Conservation (phyloP, 768 basidiomycete genomes). For the Mycena alexandri region DNA sequence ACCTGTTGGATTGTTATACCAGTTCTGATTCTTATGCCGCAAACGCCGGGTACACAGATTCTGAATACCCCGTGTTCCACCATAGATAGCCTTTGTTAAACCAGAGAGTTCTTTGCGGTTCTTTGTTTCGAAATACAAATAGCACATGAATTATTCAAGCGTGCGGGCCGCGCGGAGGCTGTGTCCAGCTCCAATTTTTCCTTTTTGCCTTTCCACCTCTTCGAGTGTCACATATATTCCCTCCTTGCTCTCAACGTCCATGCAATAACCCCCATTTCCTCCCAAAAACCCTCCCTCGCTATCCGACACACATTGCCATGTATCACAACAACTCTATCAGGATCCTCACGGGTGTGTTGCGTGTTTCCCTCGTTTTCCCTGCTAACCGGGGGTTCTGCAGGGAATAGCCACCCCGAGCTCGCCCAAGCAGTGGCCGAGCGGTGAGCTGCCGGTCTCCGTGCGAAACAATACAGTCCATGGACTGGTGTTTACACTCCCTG, state of each 20-base stretch:
- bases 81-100: too few species aligned
- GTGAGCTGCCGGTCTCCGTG: constrained; percentile 78
- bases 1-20: too few species aligned
- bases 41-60: too few species aligned
- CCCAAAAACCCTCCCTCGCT: not conserved
- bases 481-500: constrained; percentile 63
- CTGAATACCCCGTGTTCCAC: too few species aligned
- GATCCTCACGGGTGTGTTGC: constrained; percentile 73
- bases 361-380: not conserved
- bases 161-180: not conserved
- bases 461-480: constrained; percentile 57
- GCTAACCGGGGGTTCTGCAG: constrained; percentile 54
- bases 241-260: constrained; percentile 48
- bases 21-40: too few species aligned
- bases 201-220: not conserved
- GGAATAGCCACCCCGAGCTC: constrained; percentile 98
- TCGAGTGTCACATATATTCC: not conserved
- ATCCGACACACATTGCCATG: constrained; percentile 54
- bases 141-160: constrained; percentile 8
- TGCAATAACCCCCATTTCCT: constrained; percentile 51
- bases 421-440: constrained; percentile 95
- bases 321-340: constrained; percentile 86
- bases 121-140: not conserved
- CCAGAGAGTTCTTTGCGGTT: too few species aligned
- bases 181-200: constrained; percentile 41